phyloP scores from a whole-genome alignment of 2,329 filamentous ascomycete species.

The Pyrenophora seminiperda region DNA sequence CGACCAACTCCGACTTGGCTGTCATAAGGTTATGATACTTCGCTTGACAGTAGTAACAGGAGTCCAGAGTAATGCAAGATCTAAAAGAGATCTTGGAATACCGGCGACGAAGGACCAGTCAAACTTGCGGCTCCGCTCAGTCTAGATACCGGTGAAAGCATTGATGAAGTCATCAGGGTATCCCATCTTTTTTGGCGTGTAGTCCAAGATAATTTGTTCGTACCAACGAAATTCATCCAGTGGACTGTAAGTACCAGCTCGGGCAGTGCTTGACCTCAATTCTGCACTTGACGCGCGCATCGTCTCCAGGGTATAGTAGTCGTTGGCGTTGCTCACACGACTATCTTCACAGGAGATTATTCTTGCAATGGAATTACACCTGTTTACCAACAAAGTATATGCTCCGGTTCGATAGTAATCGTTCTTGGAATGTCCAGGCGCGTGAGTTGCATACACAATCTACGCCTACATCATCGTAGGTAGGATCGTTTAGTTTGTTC shows the following conservation, averaged over 20 bases:
- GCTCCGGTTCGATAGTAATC: slow-evolving; percentile 7
- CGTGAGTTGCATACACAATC: slow-evolving; percentile 9
- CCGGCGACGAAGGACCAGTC: slow-evolving; percentile 4
- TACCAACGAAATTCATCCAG: slow-evolving; percentile 12
- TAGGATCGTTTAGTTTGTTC: background rate
- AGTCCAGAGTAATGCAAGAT: slow-evolving; percentile 12
- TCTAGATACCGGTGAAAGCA: slow-evolving; percentile 8
- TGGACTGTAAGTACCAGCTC: background rate
- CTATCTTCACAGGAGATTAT: slow-evolving; percentile 5
- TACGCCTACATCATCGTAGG: slow-evolving; percentile 1
- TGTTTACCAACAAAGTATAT: slow-evolving; percentile 10
- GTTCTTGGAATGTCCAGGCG: slow-evolving; percentile 21
- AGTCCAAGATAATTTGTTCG: slow-evolving; percentile 6
- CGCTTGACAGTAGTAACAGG: background rate
- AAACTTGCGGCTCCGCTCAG: slow-evolving; percentile 1
- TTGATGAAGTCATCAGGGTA: slow-evolving; percentile 7
- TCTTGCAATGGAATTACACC: slow-evolving; percentile 11
- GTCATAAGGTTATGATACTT: background rate
- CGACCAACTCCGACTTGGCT: slow-evolving; percentile 10
- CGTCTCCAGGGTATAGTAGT: slow-evolving; percentile 4
- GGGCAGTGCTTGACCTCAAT: background rate
- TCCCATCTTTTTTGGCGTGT: slow-evolving; percentile 8
- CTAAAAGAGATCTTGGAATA: background rate
- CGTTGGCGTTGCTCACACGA: background rate
- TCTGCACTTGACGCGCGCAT: slow-evolving; percentile 1